phyloP scores from a whole-genome alignment of 768 basidiomycete genomes.

The Naganishia onofrii region DNA sequence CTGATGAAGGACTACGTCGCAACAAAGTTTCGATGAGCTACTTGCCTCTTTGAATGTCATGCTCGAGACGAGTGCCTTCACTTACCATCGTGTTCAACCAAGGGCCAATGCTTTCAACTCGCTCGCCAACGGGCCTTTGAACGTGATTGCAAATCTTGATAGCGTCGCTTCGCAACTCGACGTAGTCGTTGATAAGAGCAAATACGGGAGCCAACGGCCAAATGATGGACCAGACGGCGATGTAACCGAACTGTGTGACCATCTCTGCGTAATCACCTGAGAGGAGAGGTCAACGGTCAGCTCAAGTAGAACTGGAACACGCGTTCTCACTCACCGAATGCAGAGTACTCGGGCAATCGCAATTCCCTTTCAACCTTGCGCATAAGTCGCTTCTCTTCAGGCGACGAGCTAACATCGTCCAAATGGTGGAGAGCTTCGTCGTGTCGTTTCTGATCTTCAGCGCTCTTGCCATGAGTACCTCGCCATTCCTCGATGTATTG shows the following conservation, averaged over 20 bases:
- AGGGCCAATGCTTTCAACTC: slow-evolving; percentile 86
- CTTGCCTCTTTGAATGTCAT: neutral
- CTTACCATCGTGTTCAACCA: slow-evolving; percentile 81
- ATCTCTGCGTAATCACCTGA: slow-evolving; percentile 85
- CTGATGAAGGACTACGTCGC: slow-evolving; percentile 63
- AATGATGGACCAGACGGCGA: slow-evolving; percentile 85
- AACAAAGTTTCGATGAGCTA: neutral
- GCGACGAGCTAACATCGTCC: slow-evolving; percentile 13
- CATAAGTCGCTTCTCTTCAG: slow-evolving; percentile 69
- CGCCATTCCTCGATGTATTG: slow-evolving; percentile 56
- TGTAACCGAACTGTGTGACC: slow-evolving; percentile 85
- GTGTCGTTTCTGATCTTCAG: slow-evolving; percentile 3
- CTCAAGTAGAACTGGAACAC: neutral
- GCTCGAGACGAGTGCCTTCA: neutral
- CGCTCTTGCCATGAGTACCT: slow-evolving; percentile 12
- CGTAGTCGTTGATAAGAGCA: slow-evolving; percentile 81
- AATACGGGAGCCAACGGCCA: slow-evolving; percentile 89
- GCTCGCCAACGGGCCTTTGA: slow-evolving; percentile 76
- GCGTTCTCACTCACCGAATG: slow-evolving; percentile 58
- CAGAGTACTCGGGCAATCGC: slow-evolving; percentile 72
- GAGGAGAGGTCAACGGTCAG: neutral
- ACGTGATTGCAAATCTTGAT: slow-evolving; percentile 87
- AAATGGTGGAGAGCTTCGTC: slow-evolving; percentile 1
- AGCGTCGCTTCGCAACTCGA: slow-evolving; percentile 89
- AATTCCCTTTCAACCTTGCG: slow-evolving; percentile 74